A percentile compares a stretch with the other conserved stretches of the same genome.
Conservation (phyloP, 2,329 filamentous ascomycete genomes). For the Arthrobotrys pseudoclavata region DNA sequence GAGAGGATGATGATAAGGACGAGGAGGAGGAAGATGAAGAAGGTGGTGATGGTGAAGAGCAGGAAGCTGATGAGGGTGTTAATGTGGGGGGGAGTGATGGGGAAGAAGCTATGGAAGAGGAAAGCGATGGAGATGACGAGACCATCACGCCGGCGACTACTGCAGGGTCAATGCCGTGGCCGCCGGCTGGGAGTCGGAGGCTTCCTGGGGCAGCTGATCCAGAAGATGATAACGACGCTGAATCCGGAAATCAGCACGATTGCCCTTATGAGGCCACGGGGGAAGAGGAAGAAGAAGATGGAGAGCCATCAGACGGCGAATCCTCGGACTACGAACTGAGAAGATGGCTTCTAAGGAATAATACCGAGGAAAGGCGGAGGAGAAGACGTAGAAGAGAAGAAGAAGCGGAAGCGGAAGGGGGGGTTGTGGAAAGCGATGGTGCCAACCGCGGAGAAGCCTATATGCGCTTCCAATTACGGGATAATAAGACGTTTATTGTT, state of each 20-base stretch:
- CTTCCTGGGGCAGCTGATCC: slow-evolving; percentile 7
- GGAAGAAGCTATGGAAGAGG: slow-evolving; percentile 6
- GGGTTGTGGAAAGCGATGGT: slow-evolving; percentile 35
- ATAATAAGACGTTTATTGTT: slow-evolving; percentile 51
- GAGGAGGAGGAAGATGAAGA: slow-evolving; percentile 13
- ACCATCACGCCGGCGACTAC: slow-evolving; percentile 40
- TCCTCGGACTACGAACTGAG: slow-evolving; percentile 38
- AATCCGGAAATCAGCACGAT: slow-evolving; percentile 32
- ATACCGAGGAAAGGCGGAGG: slow-evolving; percentile 32
- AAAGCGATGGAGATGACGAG: slow-evolving; percentile 48
- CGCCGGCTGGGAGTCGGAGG: slow-evolving; percentile 39
- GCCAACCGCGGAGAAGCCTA: slow-evolving; percentile 37
- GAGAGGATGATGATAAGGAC: slow-evolving; percentile 41
- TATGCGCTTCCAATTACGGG: slow-evolving; percentile 49
- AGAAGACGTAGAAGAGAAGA: slow-evolving; percentile 38
- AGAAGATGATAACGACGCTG: slow-evolving; percentile 15
- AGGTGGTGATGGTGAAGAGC: slow-evolving; percentile 4
- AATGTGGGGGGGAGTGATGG: slow-evolving; percentile 2
- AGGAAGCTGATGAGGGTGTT: slow-evolving; percentile 8
- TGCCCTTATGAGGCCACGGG: slow-evolving; percentile 41
- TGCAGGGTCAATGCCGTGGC: slow-evolving; percentile 32
- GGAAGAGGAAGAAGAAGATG: slow-evolving; percentile 38
- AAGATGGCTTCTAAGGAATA: slow-evolving; percentile 43
- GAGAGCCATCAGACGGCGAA: slow-evolving; percentile 26
- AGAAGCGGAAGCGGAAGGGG: slow-evolving; percentile 46